Evolutionary conservation across 345 rosid genomes (phyloP).

Genomic region (Gossypium stocksii): DNA sequence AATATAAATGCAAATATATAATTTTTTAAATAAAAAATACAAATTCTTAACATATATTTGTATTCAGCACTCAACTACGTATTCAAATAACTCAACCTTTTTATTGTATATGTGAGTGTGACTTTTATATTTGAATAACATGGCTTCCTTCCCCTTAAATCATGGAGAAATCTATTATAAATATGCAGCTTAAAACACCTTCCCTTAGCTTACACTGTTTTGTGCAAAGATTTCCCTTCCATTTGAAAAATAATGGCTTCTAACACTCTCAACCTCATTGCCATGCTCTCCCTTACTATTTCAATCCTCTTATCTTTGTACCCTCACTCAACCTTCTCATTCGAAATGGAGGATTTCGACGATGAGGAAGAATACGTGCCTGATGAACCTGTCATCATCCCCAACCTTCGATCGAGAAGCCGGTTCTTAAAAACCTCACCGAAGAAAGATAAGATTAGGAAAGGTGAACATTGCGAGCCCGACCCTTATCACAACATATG

Average conservation of each 20-base stretch:
- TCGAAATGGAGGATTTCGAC: background rate
- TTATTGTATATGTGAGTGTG: too few relatives aligned
- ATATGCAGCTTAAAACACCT: background rate
- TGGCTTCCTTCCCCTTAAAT: background rate
- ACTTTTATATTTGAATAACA: too few relatives aligned
- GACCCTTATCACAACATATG: conserved; percentile 33
- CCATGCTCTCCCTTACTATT: conserved; percentile 7
- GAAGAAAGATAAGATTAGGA: conserved; percentile 27
- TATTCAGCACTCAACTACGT: too few relatives aligned
- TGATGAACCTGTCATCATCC: conserved; percentile 22
- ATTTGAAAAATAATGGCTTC: conserved; percentile 18
- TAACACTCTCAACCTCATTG: background rate
- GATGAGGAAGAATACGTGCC: conserved; percentile 37
- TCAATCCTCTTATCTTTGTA: conserved; percentile 10
- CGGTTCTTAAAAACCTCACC: conserved; percentile 20
- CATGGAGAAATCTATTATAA: background rate
- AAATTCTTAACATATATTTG: too few relatives aligned
- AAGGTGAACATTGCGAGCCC: conserved; percentile 41
- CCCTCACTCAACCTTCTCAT: conserved; percentile 7
- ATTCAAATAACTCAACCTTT: too few relatives aligned
- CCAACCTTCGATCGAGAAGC: conserved; percentile 28
- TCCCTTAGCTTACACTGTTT: conserved; percentile 5
- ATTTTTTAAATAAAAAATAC: too few relatives aligned
- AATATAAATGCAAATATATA: too few relatives aligned
- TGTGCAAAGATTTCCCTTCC: background rate